Conservation (phyloP, 257 asterid species). For the Nicotiana undulata region DNA sequence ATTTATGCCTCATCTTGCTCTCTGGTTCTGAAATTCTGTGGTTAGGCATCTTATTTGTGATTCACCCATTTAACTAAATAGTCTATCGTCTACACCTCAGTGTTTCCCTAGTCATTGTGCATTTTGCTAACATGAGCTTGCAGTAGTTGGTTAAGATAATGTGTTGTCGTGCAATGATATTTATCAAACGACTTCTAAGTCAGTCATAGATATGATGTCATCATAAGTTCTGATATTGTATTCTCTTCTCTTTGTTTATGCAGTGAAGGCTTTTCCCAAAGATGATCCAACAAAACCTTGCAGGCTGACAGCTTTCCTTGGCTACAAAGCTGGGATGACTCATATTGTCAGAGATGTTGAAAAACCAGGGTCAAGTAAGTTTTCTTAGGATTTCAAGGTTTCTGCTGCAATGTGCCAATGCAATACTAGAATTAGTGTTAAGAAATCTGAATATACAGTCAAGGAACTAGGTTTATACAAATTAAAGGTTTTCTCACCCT, state of each 20-base stretch:
- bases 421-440: background rate
- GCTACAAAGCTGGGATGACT: constrained; percentile 90
- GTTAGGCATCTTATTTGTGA: background rate
- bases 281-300: constrained; percentile 59
- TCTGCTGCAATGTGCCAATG: background rate
- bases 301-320: constrained; percentile 69
- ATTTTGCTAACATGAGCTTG: background rate
- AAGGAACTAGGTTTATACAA: background rate
- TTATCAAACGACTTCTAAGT: background rate
- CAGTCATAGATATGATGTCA: background rate
- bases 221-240: background rate
- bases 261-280: constrained; percentile 84
- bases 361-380: constrained; percentile 83
- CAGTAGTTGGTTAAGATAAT: background rate
- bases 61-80: background rate
- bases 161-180: background rate
- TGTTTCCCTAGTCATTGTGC: background rate
- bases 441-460: background rate
- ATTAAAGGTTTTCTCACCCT: background rate
- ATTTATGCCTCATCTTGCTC: background rate
- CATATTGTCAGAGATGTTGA: constrained; percentile 84
- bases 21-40: background rate
- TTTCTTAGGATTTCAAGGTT: background rate
- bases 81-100: background rate
- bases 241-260: background rate